Evolutionary conservation across 495 filamentous ascomycete genomes (phyloP).

Genomic region (Margaritispora aquatica): DNA sequence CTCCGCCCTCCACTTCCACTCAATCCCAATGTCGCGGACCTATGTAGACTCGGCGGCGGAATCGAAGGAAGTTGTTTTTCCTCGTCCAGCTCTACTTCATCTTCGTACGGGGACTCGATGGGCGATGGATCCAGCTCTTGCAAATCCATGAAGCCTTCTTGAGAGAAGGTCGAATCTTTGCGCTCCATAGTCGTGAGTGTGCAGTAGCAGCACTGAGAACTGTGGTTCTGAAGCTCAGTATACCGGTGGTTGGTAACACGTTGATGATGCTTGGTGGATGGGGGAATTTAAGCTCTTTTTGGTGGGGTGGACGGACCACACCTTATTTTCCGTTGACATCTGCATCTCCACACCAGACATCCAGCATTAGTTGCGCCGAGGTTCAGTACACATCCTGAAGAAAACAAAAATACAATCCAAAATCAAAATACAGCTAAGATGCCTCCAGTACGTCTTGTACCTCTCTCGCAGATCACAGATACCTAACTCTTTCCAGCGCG

Average conservation of each 20-base stretch:
- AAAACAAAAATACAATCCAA: too few species aligned
- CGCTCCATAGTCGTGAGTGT: slow-evolving; percentile 8
- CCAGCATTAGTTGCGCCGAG: too few species aligned
- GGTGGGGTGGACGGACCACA: slow-evolving; percentile 5
- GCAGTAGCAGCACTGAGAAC: too few species aligned
- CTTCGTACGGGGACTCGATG: slow-evolving; percentile 47
- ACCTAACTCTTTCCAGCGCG: slow-evolving; percentile 8
- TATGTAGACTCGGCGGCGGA: slow-evolving; percentile 16
- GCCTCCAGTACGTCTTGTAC: slow-evolving; percentile 38
- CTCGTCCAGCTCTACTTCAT: slow-evolving; percentile 39
- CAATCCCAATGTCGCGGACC: slow-evolving; percentile 40
- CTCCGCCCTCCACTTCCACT: slow-evolving; percentile 42
- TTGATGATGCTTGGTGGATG: neutral
- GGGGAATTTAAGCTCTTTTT: neutral
- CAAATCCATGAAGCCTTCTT: slow-evolving; percentile 56
- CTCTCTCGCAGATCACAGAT: neutral
- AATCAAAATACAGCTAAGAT: slow-evolving; percentile 25
- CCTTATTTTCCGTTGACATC: slow-evolving; percentile 7
- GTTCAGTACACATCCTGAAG: too few species aligned
- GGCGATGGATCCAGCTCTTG: slow-evolving; percentile 77
- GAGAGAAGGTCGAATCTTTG: slow-evolving; percentile 30
- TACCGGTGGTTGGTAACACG: neutral
- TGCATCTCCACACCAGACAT: neutral
- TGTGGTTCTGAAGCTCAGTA: too few species aligned
- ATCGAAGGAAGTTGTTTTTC: slow-evolving; percentile 52